Evolutionary conservation across 805 yeast genomes (phyloP), one percentile per base, ranked within the genome.

Genomic region (Cyberlindnera subsufficiens): DNA sequence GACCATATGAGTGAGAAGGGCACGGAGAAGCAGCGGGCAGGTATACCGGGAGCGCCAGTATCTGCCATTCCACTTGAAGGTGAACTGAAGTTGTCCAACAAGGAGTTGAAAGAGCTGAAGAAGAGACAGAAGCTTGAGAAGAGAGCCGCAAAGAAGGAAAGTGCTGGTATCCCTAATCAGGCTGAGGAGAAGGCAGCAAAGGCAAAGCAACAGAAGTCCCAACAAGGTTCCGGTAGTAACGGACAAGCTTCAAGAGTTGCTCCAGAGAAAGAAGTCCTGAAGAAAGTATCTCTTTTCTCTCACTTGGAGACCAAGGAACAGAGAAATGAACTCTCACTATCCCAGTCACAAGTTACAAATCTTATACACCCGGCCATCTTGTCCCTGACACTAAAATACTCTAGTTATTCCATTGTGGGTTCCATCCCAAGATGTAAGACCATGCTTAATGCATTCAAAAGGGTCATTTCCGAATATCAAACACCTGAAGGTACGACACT

Each of bases 61-160:
- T 32, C 42, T 14, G 34, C 30, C 6, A 35, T 35, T 13, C 32
- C 45, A 14, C 32, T 43, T 36, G 46, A 42, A 14, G 60, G 45
- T 18, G 59, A 56, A 29, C 60, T 60, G 46, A 64, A 66, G 42
- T 61, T 82, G 35, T 65, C 86, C 9, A 86, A 86, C 51, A 89
- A 88, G 55, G 95, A 90, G 62, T 70, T 87, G 48, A 90, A 90
- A 61, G 96, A 87, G 54, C 68, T 81, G 61, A 86, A 88, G 61
- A 90, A 89, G 69, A 78, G 78, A 54, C 96, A 89, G 57, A 90
- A 91, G 66, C 93, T 93, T 13, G 95, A 93, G 32, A 86, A 87
- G 61, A 74, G 98, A 60, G 93, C 96, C 3, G 96, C 96, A 3
- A 78, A 81, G 50, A 89, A 86, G 58, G 85, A 75, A 51, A 82